Evolutionary conservation across 208 protist genomes (phyloP).

Genomic region (Tritrichomonas foetus): DNA sequence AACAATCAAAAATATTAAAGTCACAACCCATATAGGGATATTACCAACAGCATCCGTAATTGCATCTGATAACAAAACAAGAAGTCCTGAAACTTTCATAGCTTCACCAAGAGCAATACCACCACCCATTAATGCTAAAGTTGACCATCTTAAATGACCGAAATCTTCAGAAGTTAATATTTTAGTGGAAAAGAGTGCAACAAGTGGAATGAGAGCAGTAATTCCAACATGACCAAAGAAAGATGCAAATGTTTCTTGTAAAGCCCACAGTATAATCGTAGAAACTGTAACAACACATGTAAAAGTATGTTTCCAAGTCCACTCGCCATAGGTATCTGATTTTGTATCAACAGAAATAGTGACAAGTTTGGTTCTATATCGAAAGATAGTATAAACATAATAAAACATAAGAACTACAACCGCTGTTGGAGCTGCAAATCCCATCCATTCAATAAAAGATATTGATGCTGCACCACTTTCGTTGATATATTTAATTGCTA

Average conservation of each 20-base stretch:
- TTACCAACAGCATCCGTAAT: neutral
- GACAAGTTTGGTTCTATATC: neutral
- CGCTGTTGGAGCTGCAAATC: neutral
- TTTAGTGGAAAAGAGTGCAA: neutral
- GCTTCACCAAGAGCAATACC: constrained; percentile 18
- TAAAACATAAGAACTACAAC: neutral
- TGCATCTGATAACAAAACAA: neutral
- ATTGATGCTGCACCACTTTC: neutral
- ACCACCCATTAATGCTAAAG: constrained; percentile 1
- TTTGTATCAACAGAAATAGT: neutral
- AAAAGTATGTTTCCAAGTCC: constrained; percentile 39
- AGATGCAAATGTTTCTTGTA: neutral
- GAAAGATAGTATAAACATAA: neutral
- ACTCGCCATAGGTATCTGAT: neutral
- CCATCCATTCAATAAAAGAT: constrained; percentile 32
- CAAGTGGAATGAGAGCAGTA: neutral
- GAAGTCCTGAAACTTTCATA: neutral
- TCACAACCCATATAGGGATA: neutral
- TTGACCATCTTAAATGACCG: constrained; percentile 12
- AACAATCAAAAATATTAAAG: neutral
- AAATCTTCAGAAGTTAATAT: constrained; percentile 15
- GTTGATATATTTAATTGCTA: constrained; percentile 39
- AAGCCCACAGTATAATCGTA: neutral
- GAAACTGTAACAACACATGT: neutral
- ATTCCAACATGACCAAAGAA: constrained; percentile 29